These are phyloP conservation scores for Erodium trifolium DNA, from an alignment of 441 rosid species.

Conservation along the genomic window DNA sequence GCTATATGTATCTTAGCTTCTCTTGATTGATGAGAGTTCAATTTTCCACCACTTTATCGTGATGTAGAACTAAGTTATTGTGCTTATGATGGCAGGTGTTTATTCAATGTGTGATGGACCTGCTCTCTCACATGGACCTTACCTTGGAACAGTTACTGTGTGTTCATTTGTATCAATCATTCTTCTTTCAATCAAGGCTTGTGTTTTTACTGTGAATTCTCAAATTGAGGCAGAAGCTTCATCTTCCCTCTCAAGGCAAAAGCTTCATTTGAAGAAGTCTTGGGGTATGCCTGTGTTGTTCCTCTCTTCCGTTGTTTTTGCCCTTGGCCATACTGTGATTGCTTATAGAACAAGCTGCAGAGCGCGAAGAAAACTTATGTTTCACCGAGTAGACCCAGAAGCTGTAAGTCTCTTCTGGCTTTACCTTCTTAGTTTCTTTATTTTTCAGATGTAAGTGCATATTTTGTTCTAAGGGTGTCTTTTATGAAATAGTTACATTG, in stretches of 20 bases:
- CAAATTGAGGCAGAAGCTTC: conserved; percentile 61
- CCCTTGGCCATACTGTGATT: conserved; percentile 80
- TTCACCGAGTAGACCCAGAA: conserved; percentile 84
- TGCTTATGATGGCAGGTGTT: conserved; percentile 41
- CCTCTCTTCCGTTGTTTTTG: conserved; percentile 78
- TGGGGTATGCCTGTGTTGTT: conserved; percentile 99
- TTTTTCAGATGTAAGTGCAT: too few relatives aligned
- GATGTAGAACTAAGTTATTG: too few relatives aligned
- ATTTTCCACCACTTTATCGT: too few relatives aligned
- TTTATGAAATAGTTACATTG: too few relatives aligned
- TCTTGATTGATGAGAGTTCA: too few relatives aligned
- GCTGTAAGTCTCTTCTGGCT: conserved; percentile 44
- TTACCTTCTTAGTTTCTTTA: background rate
- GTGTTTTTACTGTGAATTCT: conserved; percentile 60
- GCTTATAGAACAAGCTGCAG: conserved; percentile 92
- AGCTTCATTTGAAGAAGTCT: conserved; percentile 75
- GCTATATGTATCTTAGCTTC: background rate
- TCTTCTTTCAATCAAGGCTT: conserved; percentile 65
- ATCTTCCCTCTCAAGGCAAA: conserved; percentile 56
- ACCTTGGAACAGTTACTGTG: conserved; percentile 68
- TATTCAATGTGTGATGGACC: conserved; percentile 62
- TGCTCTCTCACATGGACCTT: conserved; percentile 65
- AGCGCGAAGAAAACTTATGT: conserved; percentile 78
- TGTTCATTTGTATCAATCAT: conserved; percentile 59
- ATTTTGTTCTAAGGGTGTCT: too few relatives aligned